Conservation (phyloP, 179 eudicot species). For the Beta macrorhiza region DNA sequence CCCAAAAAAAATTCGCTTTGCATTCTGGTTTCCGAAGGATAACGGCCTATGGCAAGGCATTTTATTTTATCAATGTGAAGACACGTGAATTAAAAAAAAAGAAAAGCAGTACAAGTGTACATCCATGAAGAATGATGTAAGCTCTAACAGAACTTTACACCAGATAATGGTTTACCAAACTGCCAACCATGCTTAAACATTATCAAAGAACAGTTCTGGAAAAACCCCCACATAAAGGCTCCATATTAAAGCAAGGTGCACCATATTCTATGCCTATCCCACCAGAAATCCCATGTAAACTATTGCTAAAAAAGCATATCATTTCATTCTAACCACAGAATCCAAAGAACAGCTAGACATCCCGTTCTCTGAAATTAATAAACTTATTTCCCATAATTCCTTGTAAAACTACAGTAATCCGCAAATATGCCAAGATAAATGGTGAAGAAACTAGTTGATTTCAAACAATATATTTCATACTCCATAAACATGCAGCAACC, state of each 20-base stretch:
- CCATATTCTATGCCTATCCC: background rate
- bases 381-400: background rate
- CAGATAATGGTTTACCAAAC: background rate
- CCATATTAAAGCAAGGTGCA: background rate
- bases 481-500: background rate
- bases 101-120: no score
- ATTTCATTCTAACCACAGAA: background rate
- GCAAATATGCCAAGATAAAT: background rate
- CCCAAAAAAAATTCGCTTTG: background rate
- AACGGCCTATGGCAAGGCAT: background rate
- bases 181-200: background rate
- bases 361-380: background rate
- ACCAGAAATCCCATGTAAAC: background rate
- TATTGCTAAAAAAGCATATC: background rate
- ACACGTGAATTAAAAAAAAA: no score
- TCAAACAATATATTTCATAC: background rate
- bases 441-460: background rate
- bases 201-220: background rate
- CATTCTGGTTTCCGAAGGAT: background rate
- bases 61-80: background rate
- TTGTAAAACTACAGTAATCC: background rate
- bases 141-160: background rate
- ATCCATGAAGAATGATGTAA: no score
- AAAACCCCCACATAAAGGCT: background rate
- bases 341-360: background rate